phyloP scores from a whole-genome alignment of 2,329 filamentous ascomycete species.

The Colletotrichum sp. region DNA sequence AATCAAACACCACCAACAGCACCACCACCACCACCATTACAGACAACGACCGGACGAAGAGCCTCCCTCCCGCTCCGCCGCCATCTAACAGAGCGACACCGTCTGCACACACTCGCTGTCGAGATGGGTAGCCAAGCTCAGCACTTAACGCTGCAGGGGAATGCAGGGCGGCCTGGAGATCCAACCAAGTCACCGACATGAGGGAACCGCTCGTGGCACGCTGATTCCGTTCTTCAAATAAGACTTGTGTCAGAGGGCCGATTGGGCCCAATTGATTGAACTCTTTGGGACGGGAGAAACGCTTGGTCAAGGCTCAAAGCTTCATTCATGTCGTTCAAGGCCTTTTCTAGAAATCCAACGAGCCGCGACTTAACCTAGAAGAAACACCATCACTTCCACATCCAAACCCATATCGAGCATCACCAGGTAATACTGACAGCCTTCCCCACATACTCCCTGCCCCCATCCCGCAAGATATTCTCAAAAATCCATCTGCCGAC shows the following conservation, averaged over 20 bases:
- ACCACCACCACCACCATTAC: neutral
- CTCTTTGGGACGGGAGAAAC: neutral
- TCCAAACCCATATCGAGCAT: neutral
- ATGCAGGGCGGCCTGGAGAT: neutral
- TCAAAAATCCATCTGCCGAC: constrained; percentile 51
- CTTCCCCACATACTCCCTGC: constrained; percentile 35
- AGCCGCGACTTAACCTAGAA: neutral
- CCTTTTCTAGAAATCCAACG: neutral
- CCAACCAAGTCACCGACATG: neutral
- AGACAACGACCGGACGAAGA: neutral
- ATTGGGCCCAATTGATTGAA: neutral
- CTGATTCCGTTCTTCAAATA: neutral
- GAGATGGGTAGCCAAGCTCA: neutral
- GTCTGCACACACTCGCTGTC: neutral
- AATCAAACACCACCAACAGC: neutral
- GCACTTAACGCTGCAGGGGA: constrained; percentile 1
- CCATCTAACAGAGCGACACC: neutral
- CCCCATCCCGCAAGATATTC: constrained; percentile 33
- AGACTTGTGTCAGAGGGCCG: neutral
- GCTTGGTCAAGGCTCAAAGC: neutral
- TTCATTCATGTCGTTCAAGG: neutral
- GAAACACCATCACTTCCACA: neutral
- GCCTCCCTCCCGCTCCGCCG: neutral
- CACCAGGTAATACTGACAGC: constrained; percentile 40
- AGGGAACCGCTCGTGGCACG: neutral